Evolutionary conservation across 2,329 filamentous ascomycete genomes (phyloP).

Genomic region (Cytospora piceae): DNA sequence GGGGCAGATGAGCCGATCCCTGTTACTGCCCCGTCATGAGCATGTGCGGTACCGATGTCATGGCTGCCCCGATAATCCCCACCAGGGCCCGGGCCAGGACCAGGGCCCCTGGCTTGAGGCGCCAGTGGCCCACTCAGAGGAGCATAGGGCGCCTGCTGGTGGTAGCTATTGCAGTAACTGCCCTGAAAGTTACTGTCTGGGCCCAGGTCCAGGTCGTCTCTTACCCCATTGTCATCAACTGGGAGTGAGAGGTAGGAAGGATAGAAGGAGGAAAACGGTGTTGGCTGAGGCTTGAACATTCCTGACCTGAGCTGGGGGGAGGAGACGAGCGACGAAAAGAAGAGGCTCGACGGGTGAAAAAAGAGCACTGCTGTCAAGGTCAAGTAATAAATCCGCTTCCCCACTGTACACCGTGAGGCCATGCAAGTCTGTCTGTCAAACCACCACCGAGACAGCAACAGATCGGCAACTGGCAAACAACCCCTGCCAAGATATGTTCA

Average conservation of each 20-base stretch:
- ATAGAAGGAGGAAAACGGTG: constrained; percentile 48
- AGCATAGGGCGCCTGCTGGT: constrained; percentile 29
- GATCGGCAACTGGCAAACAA: constrained; percentile 18
- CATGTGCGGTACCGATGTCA: not conserved
- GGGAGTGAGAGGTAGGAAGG: constrained; percentile 6
- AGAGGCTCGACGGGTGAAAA: not conserved
- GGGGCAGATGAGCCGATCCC: constrained; percentile 17
- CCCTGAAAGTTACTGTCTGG: constrained; percentile 10
- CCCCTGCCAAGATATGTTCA: constrained; percentile 16
- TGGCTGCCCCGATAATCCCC: not conserved
- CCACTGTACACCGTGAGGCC: not conserved
- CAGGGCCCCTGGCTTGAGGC: constrained; percentile 16
- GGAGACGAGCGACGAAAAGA: not conserved
- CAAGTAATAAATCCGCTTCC: not conserved
- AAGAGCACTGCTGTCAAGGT: not conserved
- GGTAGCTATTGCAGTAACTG: constrained; percentile 33
- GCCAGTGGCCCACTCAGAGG: constrained; percentile 15
- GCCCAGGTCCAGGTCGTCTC: constrained; percentile 35
- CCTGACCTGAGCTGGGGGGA: constrained; percentile 33
- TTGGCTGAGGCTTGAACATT: constrained; percentile 61
- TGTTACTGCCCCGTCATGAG: constrained; percentile 23
- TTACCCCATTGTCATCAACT: constrained; percentile 49
- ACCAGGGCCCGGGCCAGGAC: constrained; percentile 10
- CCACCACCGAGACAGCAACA: constrained; percentile 9
- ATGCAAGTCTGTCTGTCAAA: constrained; percentile 7